Evolutionary conservation across 2,329 filamentous ascomycete genomes (phyloP).

Genomic region (Graphilbum ipis-grandicollis): DNA sequence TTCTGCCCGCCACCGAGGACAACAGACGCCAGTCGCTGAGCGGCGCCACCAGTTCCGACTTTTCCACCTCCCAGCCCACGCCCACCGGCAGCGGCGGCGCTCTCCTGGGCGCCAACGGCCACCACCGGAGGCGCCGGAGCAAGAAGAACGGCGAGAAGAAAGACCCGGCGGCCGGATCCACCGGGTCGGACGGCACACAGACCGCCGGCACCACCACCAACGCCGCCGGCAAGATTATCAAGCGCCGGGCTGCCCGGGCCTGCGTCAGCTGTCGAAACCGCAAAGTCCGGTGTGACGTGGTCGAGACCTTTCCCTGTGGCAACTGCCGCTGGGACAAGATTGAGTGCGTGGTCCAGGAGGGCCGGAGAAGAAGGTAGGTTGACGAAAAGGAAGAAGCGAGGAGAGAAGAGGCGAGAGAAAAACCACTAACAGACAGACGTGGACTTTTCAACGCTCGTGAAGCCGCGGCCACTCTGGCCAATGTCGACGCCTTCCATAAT

Average conservation of each 20-base stretch:
- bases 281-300: constrained; percentile 88
- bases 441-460: constrained; percentile 9
- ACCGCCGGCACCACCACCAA: constrained; percentile 13
- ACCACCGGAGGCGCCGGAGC: background rate
- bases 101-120: background rate
- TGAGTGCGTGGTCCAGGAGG: constrained; percentile 61
- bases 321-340: constrained; percentile 73
- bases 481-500: constrained; percentile 3
- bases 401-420: too few relatives aligned
- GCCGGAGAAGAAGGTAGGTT: constrained; percentile 70
- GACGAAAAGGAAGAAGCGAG: background rate
- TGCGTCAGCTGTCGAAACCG: constrained; percentile 77
- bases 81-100: background rate
- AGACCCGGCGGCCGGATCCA: constrained; percentile 3
- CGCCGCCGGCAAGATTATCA: constrained; percentile 34
- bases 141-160: constrained; percentile 8
- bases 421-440: constrained; percentile 2
- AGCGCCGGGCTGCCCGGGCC: constrained; percentile 77
- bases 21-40: background rate
- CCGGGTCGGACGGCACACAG: constrained; percentile 6
- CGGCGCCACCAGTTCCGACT: too few relatives aligned
- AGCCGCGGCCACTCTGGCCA: constrained; percentile 2
- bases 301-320: constrained; percentile 72
- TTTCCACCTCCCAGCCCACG: too few relatives aligned
- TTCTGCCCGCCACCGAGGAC: background rate